Percentiles rank a stretch among this genome's conserved stretches.
Evolutionary conservation across 1,284 basidiomycete species (phyloP).

Genomic region (Cryptococcus jaspeensis): DNA sequence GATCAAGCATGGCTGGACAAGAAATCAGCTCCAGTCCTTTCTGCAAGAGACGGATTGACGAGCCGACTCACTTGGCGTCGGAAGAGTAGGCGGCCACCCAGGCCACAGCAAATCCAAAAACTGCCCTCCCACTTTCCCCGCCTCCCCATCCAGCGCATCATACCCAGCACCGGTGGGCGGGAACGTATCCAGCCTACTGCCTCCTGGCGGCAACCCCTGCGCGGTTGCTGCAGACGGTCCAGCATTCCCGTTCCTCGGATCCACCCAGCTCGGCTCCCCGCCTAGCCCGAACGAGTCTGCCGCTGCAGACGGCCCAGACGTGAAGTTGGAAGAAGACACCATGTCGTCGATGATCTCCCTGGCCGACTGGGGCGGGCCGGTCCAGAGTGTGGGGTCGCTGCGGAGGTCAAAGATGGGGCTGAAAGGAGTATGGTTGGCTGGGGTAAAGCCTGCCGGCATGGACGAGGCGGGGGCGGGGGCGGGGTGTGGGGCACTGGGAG

Average conservation of each 20-base stretch:
- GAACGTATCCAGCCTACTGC: not conserved
- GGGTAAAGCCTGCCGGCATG: no score
- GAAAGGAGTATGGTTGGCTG: not conserved
- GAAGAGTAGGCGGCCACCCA: conserved; percentile 44
- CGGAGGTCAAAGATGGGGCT: not conserved
- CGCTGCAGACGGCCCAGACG: no score
- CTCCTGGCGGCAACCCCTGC: no score
- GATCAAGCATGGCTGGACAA: conserved; percentile 35
- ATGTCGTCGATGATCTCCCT: not conserved
- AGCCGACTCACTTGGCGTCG: conserved; percentile 32
- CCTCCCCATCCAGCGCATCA: conserved; percentile 18
- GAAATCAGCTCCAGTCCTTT: not conserved
- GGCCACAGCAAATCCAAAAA: conserved; percentile 42
- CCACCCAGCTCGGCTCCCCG: not conserved
- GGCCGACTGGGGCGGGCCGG: not conserved
- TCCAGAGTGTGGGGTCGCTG: not conserved
- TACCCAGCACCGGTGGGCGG: not conserved
- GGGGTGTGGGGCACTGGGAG: no score
- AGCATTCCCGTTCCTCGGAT: no score
- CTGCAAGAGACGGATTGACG: not conserved
- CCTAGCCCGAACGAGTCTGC: no score
- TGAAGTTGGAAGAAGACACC: not conserved
- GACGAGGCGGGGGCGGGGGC: no score
- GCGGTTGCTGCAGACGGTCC: no score
- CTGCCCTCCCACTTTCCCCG: conserved; percentile 24